These are phyloP conservation scores for Brasilioporus rufonigricans DNA, from an alignment of 768 basidiomycete species.

Conservation along the genomic window DNA sequence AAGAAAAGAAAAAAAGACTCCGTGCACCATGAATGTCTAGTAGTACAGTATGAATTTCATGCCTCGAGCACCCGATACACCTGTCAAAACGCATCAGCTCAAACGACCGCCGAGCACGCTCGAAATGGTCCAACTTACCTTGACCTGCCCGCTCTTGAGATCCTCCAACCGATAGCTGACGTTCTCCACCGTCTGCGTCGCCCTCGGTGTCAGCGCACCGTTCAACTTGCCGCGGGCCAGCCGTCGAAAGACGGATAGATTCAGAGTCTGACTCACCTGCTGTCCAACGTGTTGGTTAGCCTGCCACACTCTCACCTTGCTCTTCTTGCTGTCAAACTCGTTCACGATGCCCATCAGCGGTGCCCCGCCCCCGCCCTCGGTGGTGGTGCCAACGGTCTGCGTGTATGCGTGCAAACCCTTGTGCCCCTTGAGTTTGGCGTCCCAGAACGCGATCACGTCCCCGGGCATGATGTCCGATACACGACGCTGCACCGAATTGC, in stretches of 20 bases:
- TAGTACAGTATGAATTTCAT: constrained; percentile 18
- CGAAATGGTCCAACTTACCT: constrained; percentile 42
- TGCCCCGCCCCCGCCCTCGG: too few species aligned
- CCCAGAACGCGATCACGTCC: constrained; percentile 72
- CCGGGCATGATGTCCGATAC: constrained; percentile 83
- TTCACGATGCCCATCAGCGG: constrained; percentile 71
- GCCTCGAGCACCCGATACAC: constrained; percentile 41
- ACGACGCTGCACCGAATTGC: constrained; percentile 62
- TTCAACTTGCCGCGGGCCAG: constrained; percentile 30
- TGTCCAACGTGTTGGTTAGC: constrained; percentile 85
- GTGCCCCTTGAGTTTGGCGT: constrained; percentile 75
- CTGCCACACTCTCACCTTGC: constrained; percentile 80
- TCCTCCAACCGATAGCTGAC: constrained; percentile 90
- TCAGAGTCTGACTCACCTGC: constrained; percentile 51
- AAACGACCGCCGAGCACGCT: not conserved
- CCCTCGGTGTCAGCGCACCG: constrained; percentile 36
- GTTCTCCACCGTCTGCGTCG: constrained; percentile 58
- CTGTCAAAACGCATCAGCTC: constrained; percentile 25
- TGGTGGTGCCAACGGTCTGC: constrained; percentile 45
- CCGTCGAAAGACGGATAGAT: constrained; percentile 25
- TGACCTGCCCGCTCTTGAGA: constrained; percentile 78
- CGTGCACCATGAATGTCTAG: not conserved
- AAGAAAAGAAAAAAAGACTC: not conserved
- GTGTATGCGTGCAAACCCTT: constrained; percentile 78
- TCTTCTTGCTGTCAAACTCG: constrained; percentile 86